Evolutionary conservation across 2,329 filamentous ascomycete genomes (phyloP), one percentile per base, ranked within the genome.

Genomic region (Phialophora verrucosa): DNA sequence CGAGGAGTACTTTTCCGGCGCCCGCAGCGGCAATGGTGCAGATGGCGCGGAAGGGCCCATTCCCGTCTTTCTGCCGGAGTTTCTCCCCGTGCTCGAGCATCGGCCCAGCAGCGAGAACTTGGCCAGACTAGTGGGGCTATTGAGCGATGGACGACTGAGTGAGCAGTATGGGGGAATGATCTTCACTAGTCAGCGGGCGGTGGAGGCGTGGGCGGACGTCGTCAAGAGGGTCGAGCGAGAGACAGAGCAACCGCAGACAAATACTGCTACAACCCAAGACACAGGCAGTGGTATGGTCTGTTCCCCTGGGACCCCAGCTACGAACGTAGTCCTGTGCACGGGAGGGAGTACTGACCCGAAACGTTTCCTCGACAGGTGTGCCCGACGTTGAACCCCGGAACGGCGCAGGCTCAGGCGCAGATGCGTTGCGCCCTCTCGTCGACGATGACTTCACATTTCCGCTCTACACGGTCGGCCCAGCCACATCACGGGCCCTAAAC

Each of bases 401-500:
- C 32, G 32, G 32, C 35, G 23, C 35, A 23, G 23, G 29, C 31
- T 7, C 25, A 17, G 38, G 29, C 23, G 31, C 60, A 50, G 62
- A 54, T 62, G 47, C 31, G 38, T 10, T 23, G 11, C 50, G 14
- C 12, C n/a, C 25, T 31, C 53, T 63, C 51, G 20, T 57, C 35
- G 62, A 63, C 35, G 50, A 60, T 23, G 51, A 63, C 25, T 68
- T 49, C n/a, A 11, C 73, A 10, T 77, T 78, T 8, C 69, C 73
- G 29, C 73, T 83, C n/a, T 83, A 83, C 72, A 79, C 78, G 27
- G 81, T 83, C 71, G 82, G 82, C 3, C 82, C 82, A 3, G 81
- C 82, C 11, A 83, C 82, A 3, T 78, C 90, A 2, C 88, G 91
- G 58, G 90, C 92, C 4, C 83, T 99, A 42, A 78, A 79, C 49